Conservation (phyloP, 768 basidiomycete species). For the Boletus sp. region DNA sequence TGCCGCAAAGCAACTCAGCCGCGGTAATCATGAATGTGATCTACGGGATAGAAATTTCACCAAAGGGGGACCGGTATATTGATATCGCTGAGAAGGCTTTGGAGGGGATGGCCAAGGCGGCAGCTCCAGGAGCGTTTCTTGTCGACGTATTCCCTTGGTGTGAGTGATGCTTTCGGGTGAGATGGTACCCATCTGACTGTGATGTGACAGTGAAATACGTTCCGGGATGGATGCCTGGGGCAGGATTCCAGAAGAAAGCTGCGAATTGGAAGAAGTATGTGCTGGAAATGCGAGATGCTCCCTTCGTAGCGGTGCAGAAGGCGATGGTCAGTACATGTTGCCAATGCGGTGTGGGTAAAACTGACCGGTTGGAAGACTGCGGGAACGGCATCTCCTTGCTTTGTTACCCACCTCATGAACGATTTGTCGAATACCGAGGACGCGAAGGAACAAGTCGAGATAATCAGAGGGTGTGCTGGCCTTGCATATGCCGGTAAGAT, state of each 20-base stretch:
- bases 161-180: conserved; percentile 11
- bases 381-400: conserved; percentile 32
- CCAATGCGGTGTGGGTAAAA: background rate
- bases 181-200: conserved; percentile 1
- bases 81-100: conserved; percentile 51
- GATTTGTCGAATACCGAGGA: conserved; percentile 16
- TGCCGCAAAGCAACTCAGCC: conserved; percentile 42
- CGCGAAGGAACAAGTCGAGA: conserved; percentile 27
- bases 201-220: conserved; percentile 45
- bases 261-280: conserved; percentile 48
- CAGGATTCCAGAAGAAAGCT: conserved; percentile 50
- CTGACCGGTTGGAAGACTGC: conserved; percentile 13
- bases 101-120: conserved; percentile 49
- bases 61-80: conserved; percentile 47
- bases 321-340: conserved; percentile 34
- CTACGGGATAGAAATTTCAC: conserved; percentile 48
- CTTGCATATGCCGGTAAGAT: conserved; percentile 46
- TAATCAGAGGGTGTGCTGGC: conserved; percentile 42
- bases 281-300: conserved; percentile 47
- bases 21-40: conserved; percentile 53
- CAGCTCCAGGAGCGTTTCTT: conserved; percentile 51
- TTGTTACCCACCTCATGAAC: conserved; percentile 28
- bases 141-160: conserved; percentile 50
- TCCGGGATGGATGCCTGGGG: conserved; percentile 52
- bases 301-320: conserved; percentile 38